Conservation (phyloP, 139 green algal species). For the Chlamydomonas sphaeroides region DNA sequence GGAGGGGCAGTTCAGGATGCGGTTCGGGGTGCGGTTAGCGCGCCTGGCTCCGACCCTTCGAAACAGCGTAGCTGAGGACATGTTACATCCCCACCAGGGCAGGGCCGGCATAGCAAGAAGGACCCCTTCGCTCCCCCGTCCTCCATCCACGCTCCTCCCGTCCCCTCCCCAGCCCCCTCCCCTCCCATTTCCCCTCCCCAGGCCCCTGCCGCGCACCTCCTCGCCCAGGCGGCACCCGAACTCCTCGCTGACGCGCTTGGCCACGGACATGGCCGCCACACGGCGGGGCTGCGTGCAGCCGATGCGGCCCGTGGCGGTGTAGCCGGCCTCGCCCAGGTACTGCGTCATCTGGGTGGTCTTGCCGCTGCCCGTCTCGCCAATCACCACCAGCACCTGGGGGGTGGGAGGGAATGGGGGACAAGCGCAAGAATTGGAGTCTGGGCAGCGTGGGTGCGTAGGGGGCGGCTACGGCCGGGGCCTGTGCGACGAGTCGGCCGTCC, state of each 20-base stretch:
- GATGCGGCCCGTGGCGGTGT: conserved; percentile 86
- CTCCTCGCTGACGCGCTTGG: conserved; percentile 97
- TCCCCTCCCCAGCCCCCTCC: too few relatives aligned
- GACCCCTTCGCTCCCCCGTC: too few relatives aligned
- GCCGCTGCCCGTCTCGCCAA: conserved; percentile 95
- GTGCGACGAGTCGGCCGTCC: too few relatives aligned
- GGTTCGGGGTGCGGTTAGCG: too few relatives aligned
- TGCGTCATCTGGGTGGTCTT: conserved; percentile 99
- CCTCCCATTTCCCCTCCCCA: too few relatives aligned
- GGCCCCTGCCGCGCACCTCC: conserved; percentile 64
- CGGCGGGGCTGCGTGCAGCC: conserved; percentile 88
- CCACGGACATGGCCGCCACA: conserved; percentile 95
- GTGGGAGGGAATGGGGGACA: not conserved
- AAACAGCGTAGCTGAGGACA: too few relatives aligned
- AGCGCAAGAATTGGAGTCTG: too few relatives aligned
- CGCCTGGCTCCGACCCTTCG: too few relatives aligned
- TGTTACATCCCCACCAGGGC: too few relatives aligned
- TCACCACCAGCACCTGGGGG: conserved; percentile 90
- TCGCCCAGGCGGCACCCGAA: conserved; percentile 84
- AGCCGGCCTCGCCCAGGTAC: conserved; percentile 95
- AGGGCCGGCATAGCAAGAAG: too few relatives aligned
- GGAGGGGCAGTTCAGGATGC: too few relatives aligned
- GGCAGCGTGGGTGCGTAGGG: not conserved
- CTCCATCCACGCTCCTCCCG: too few relatives aligned
- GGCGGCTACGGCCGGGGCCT: conserved; percentile 79